phyloP scores from a whole-genome alignment of 2,329 filamentous ascomycete species.

The Microdochium trichocladiopsis region DNA sequence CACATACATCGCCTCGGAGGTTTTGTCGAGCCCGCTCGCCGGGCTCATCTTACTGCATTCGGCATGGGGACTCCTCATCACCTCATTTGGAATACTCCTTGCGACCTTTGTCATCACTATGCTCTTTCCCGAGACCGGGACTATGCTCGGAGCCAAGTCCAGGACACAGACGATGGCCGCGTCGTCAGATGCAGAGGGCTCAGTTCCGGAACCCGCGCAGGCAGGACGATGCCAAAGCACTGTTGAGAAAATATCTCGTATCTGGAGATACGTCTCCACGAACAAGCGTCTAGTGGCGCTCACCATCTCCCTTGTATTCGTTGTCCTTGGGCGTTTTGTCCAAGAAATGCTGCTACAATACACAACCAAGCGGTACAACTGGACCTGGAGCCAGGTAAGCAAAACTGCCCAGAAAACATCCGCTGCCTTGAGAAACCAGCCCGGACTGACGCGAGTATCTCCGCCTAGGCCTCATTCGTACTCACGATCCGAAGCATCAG shows the following conservation, averaged over 20 bases:
- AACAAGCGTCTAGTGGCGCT: conserved; percentile 24
- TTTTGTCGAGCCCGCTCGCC: conserved; percentile 30
- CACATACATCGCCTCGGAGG: conserved; percentile 26
- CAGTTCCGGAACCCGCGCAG: conserved; percentile 7
- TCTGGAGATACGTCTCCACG: conserved; percentile 16
- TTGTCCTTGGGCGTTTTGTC: conserved; percentile 22
- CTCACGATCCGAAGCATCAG: conserved; percentile 28
- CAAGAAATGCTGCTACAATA: conserved; percentile 42
- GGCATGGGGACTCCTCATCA: conserved; percentile 31
- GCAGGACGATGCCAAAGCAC: conserved; percentile 27
- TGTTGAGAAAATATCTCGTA: conserved; percentile 20
- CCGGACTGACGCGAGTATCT: conserved; percentile 14
- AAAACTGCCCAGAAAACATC: too few species aligned
- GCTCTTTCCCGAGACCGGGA: conserved; percentile 35
- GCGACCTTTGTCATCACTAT: conserved; percentile 19
- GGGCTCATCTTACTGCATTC: conserved; percentile 29
- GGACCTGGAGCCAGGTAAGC: conserved; percentile 35
- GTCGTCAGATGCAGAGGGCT: not conserved
- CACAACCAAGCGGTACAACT: conserved; percentile 40
- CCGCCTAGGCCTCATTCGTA: conserved; percentile 30
- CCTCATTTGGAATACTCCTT: conserved; percentile 21
- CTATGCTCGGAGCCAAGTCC: conserved; percentile 13
- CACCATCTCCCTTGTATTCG: conserved; percentile 25
- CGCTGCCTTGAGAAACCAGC: too few species aligned
- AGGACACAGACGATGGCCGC: not conserved